These are phyloP conservation scores for Suhomyces bribrorum DNA, from an alignment of 1,139 yeast genomes.

Conservation along the genomic window DNA sequence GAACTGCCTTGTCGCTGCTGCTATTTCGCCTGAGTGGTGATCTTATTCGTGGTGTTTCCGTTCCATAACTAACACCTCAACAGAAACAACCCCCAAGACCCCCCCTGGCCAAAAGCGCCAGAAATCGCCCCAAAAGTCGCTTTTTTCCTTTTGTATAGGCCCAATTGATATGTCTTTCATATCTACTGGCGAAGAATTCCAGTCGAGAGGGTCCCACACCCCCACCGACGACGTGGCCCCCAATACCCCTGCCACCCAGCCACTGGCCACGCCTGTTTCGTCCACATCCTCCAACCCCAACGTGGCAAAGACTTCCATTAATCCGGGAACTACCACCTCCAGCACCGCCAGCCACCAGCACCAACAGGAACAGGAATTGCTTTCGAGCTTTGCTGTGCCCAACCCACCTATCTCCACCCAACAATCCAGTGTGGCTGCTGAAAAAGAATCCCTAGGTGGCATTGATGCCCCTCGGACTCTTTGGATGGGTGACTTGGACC, in stretches of 20 bases:
- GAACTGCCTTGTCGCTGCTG: background rate
- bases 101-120: no score
- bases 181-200: constrained; percentile 1
- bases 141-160: no score
- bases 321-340: constrained; percentile 20
- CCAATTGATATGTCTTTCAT: constrained; percentile 6
- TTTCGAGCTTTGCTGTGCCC: constrained; percentile 42
- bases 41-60: background rate
- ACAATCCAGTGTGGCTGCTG: constrained; percentile 32
- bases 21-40: background rate
- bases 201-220: background rate
- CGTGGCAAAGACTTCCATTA: constrained; percentile 5
- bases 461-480: constrained; percentile 51
- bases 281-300: background rate
- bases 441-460: constrained; percentile 12
- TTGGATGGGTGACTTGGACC: constrained; percentile 84
- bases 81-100: background rate
- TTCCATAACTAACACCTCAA: background rate
- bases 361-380: constrained; percentile 48
- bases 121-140: no score
- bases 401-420: constrained; percentile 45
- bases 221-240: constrained; percentile 1
- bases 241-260: constrained; percentile 1
- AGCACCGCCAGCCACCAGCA: constrained; percentile 47
- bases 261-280: constrained; percentile 3